phyloP scores from a whole-genome alignment of 1,284 basidiomycete species.

The Malassezia psittaci region DNA sequence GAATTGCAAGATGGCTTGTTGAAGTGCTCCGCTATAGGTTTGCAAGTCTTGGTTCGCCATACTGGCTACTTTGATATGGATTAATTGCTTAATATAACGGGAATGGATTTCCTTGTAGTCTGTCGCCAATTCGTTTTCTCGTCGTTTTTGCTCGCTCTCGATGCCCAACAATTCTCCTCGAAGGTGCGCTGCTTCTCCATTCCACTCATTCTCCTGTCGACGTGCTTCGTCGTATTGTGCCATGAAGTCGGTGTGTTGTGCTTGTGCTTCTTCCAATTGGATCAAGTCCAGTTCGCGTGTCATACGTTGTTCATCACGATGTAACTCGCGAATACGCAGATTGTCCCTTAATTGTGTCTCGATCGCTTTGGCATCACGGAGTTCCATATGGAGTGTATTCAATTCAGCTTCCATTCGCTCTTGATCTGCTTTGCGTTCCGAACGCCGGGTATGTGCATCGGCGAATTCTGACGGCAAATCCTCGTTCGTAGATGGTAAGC shows the following conservation, averaged over 20 bases:
- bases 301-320: conserved; percentile 59
- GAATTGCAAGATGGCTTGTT: conserved; percentile 90
- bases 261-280: conserved; percentile 30
- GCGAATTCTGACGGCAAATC: conserved; percentile 11
- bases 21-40: conserved; percentile 92
- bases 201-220: conserved; percentile 61
- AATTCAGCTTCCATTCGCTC: conserved; percentile 25
- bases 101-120: conserved; percentile 81
- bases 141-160: conserved; percentile 47
- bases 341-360: conserved; percentile 70
- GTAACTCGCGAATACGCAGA: conserved; percentile 64
- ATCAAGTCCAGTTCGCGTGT: conserved; percentile 60
- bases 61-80: conserved; percentile 66
- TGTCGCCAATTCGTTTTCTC: conserved; percentile 61
- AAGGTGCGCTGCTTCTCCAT: conserved; percentile 54
- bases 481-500: no score
- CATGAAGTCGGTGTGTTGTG: conserved; percentile 62
- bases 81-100: conserved; percentile 76
- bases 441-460: conserved; percentile 35
- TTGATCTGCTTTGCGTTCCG: conserved; percentile 19
- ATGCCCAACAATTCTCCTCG: conserved; percentile 37
- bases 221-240: conserved; percentile 64
- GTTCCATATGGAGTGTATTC: conserved; percentile 40
- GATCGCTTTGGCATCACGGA: conserved; percentile 47
- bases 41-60: conserved; percentile 56